phyloP scores from a whole-genome alignment of 176 grass and related monocot species.

The Urochloa ruziziensis region DNA sequence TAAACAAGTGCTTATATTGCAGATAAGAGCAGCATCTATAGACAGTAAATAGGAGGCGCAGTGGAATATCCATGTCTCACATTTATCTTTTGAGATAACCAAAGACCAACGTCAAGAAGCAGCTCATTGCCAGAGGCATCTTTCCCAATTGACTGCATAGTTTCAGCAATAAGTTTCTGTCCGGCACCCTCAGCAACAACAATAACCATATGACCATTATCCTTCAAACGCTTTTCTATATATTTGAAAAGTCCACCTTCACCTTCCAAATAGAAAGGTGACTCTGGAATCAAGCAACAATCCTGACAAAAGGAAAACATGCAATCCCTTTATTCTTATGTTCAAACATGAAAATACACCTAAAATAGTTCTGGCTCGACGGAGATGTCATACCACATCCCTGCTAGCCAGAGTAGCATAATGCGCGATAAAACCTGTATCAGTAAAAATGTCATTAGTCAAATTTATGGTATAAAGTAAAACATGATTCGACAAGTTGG shows the following conservation, averaged over 20 bases:
- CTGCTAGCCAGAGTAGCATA: conserved; percentile 98
- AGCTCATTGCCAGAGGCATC: conserved; percentile 91
- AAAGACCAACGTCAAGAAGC: conserved; percentile 90
- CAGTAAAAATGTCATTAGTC: background rate
- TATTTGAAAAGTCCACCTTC: conserved; percentile 79
- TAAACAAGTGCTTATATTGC: background rate
- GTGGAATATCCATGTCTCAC: conserved; percentile 24
- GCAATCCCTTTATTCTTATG: conserved; percentile 1
- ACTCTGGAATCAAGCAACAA: conserved; percentile 96
- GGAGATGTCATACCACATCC: conserved; percentile 75
- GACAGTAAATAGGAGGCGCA: background rate
- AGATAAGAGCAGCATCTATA: background rate
- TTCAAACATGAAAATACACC: background rate
- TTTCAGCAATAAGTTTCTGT: conserved; percentile 84
- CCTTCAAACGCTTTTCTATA: conserved; percentile 87
- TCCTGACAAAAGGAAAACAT: conserved; percentile 56
- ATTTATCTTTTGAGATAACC: conserved; percentile 97
- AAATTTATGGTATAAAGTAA: background rate
- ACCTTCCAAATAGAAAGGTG: conserved; percentile 90
- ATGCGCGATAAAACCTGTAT: conserved; percentile 89
- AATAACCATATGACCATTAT: conserved; percentile 95
- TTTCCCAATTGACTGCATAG: conserved; percentile 60
- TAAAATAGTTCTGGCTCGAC: background rate
- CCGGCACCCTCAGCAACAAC: conserved; percentile 97
- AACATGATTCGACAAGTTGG: background rate